Conservation (phyloP, 495 filamentous ascomycete species). For the Penicillium bovifimosum region DNA sequence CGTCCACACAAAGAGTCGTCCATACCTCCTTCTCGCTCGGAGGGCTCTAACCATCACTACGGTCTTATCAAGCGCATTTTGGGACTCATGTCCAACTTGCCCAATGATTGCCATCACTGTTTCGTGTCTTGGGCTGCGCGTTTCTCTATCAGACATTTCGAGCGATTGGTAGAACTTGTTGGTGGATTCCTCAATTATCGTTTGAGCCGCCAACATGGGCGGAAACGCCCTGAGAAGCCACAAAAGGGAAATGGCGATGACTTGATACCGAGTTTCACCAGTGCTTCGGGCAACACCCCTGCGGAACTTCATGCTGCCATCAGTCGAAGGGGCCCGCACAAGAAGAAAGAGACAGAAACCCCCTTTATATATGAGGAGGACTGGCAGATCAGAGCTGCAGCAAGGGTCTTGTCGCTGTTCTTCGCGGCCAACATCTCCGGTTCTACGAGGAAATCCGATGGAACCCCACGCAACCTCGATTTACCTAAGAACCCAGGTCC, state of each 20-base stretch:
- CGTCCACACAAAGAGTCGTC: constrained; percentile 15
- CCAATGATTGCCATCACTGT: constrained; percentile 72
- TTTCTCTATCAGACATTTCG: constrained; percentile 62
- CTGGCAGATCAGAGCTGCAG: constrained; percentile 84
- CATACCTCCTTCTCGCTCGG: constrained; percentile 11
- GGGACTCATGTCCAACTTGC: constrained; percentile 70
- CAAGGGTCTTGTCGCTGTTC: constrained; percentile 73
- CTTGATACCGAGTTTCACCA: constrained; percentile 65
- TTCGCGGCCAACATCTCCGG: constrained; percentile 75
- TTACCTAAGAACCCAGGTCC: constrained; percentile 35
- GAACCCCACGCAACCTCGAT: constrained; percentile 12
- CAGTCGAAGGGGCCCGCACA: constrained; percentile 51
- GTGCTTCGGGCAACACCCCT: constrained; percentile 52
- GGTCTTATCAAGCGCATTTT: constrained; percentile 82
- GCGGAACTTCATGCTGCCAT: constrained; percentile 76
- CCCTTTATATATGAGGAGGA: constrained; percentile 71
- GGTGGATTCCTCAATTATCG: constrained; percentile 80
- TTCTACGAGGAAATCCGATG: constrained; percentile 29
- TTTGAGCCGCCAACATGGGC: constrained; percentile 65
- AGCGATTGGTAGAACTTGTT: constrained; percentile 67
- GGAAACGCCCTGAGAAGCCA: constrained; percentile 51
- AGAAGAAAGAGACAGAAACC: constrained; percentile 40
- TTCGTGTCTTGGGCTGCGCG: constrained; percentile 83
- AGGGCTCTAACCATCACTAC: constrained; percentile 58
- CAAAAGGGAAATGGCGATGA: constrained; percentile 56